Base-by-base conservation (phyloP, 148 eudicot genomes). In the Limonium bicolor region DNA sequence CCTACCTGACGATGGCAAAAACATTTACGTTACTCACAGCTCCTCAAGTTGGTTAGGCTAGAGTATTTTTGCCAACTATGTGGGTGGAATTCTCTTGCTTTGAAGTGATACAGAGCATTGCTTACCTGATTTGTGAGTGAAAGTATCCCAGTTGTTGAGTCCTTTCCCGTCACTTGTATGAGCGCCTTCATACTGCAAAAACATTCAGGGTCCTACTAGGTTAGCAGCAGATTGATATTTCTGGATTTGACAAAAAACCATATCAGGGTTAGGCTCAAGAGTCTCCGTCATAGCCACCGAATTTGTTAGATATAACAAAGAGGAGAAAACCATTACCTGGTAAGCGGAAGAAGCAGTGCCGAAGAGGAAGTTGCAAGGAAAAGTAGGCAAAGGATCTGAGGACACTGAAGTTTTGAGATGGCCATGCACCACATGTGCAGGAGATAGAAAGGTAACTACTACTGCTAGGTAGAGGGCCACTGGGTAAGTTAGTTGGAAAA, bases 311-410 rank as follows among this genome's bases (percentile, higher is more conserved):
- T n/a, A n/a, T n/a, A n/a, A n/a, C n/a, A n/a, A n/a, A n/a, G n/a
- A n/a, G 1, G n/a, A 12, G 24, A 13, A 23, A 13, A 4, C 3
- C 1, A 9, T 31, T 20, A 78, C 85, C 80, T 81, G 81, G 36
- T 77, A 81, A 33, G 92, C 75, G 20, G 92, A 77, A 7, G 92
- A 81, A 21, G 85, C 81, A 36, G 85, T 64, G 20, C 92, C 92
- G 40, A 70, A 73, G 26, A 81, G 81, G 56, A 81, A 81, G 23
- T 70, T 55, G 8, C 54, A 37, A 21, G 82, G 79, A 22, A 80
- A 60, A 11, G 59, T 14, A 15, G 56, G n/a, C n/a, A n/a, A 37
- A 28, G 35, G 20, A 19, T 37, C 51, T 41, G 64, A 13, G 18
- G 45, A 50, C 39, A 27, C 35, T 20, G 33, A 27, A 31, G 33